Base-by-base conservation (phyloP, 2,329 filamentous ascomycete species). In the Uncinocarpus reesii region DNA sequence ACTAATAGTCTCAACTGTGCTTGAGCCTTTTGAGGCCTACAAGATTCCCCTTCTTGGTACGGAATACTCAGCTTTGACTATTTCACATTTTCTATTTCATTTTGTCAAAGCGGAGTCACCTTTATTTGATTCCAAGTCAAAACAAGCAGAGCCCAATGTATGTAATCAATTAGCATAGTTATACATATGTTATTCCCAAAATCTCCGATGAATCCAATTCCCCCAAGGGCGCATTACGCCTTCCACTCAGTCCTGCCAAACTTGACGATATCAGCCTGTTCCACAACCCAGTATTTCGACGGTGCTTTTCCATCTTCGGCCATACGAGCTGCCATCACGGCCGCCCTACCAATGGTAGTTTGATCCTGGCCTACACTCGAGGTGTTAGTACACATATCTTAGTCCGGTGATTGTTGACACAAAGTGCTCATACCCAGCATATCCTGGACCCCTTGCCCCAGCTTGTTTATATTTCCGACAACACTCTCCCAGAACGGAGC, bases 191-290 rank as follows among this genome's bases (percentile, higher is more conserved):
- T 28, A 11, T 28, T 28, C 26, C 26, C 26, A 28, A 28, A 28
- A 11, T 28, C 26, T 28, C 26, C n/a, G n/a, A n/a, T n/a, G n/a
- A 11, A 28, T 28, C 11, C 5, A 11, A 28, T 11, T 6, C 6
- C 26, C 5, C 6, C 26, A 28, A 28, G 6, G 26, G 26, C 26
- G n/a, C 15, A 8, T 16, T 37, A 37, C 18, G 15, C 34, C 18
- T 37, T 37, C 61, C 60, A 62, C 49, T 62, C 57, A 23, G 59
- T 56, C 49, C 59, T 54, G 2, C 61, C 61, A 21, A 58, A 51
- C 47, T 50, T 58, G 34, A 63, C 52, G 42, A 63, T 60, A 55
- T 63, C 60, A 38, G 55, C 50, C 49, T 53, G 49, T 42, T 62
- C 58, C 13, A 62, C 3, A 23, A 58, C 50, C 61, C 61, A 63